These are phyloP conservation scores for Tylopilus rubrobrunneus DNA, from an alignment of 768 basidiomycete genomes.

Conservation along the genomic window DNA sequence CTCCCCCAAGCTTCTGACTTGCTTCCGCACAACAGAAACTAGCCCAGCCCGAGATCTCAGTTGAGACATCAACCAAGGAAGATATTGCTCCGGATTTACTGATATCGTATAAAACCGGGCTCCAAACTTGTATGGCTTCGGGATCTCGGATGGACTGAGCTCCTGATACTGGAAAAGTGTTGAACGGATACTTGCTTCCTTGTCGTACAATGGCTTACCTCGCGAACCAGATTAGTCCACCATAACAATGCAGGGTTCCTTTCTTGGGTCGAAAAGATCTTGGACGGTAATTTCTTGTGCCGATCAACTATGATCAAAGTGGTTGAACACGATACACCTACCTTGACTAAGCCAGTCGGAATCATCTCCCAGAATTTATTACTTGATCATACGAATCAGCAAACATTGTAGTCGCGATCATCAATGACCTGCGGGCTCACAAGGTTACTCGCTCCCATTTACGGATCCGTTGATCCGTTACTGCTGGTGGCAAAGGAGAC, in stretches of 20 bases:
- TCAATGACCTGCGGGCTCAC: constrained; percentile 25
- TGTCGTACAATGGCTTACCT: constrained; percentile 29
- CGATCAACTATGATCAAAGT: constrained; percentile 1
- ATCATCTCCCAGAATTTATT: constrained; percentile 48
- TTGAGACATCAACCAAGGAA: constrained; percentile 44
- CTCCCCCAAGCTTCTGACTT: constrained; percentile 44
- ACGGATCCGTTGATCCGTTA: constrained; percentile 29
- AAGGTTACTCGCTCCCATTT: constrained; percentile 41
- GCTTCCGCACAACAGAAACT: constrained; percentile 41
- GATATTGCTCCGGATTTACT: constrained; percentile 48
- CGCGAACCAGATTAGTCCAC: constrained; percentile 38
- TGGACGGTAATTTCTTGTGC: constrained; percentile 37
- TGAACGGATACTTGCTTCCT: background rate
- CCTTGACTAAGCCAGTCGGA: constrained; percentile 39
- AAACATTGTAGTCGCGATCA: background rate
- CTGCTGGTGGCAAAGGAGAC: constrained; percentile 39
- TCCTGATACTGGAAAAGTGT: constrained; percentile 29
- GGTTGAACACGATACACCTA: constrained; percentile 11
- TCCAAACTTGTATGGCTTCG: constrained; percentile 33
- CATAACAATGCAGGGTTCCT: constrained; percentile 28
- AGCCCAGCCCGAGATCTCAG: constrained; percentile 30
- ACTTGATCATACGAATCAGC: constrained; percentile 23
- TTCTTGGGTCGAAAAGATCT: constrained; percentile 26
- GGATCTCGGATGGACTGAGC: constrained; percentile 33
- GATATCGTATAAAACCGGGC: constrained; percentile 45